Percentiles rank a stretch among this genome's conserved stretches.
These are phyloP conservation scores for Alternaria triticimaculans DNA, from an alignment of 2,329 filamentous ascomycete species.

Conservation along the genomic window DNA sequence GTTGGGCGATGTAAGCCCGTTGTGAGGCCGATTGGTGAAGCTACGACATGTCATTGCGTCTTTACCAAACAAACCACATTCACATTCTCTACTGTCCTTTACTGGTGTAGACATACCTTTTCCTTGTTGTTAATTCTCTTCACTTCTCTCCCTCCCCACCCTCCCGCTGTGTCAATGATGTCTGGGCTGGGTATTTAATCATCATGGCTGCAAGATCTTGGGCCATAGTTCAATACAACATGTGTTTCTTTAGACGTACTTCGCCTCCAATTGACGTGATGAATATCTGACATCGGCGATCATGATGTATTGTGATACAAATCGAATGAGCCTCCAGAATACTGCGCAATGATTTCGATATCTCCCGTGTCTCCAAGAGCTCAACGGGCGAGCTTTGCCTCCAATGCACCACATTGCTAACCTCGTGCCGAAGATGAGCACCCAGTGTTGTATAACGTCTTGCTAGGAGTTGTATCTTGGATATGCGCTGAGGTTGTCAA, in stretches of 20 bases:
- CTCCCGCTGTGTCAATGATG: not conserved
- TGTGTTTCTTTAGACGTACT: not conserved
- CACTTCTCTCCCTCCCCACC: not conserved
- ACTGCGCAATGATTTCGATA: not conserved
- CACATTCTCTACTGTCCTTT: conserved; percentile 7
- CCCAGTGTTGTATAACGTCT: not conserved
- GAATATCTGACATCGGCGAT: not conserved
- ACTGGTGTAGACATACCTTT: not conserved
- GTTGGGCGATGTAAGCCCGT: not conserved
- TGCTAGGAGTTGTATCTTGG: not conserved
- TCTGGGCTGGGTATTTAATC: not conserved
- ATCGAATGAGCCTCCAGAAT: not conserved
- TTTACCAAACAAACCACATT: not conserved
- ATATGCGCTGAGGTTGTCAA: not conserved
- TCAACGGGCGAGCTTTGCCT: not conserved
- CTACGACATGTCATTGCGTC: not conserved
- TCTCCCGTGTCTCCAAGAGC: not conserved
- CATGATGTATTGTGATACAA: not conserved
- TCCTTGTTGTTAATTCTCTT: not conserved
- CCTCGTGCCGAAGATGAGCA: not conserved
- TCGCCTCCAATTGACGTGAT: not conserved
- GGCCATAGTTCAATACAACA: not conserved
- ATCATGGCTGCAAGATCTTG: not conserved
- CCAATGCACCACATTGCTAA: not conserved
- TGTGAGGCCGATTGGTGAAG: not conserved